Evolutionary conservation across 305 asterid genomes (phyloP).

Genomic region (Fraxinus latifolia): DNA sequence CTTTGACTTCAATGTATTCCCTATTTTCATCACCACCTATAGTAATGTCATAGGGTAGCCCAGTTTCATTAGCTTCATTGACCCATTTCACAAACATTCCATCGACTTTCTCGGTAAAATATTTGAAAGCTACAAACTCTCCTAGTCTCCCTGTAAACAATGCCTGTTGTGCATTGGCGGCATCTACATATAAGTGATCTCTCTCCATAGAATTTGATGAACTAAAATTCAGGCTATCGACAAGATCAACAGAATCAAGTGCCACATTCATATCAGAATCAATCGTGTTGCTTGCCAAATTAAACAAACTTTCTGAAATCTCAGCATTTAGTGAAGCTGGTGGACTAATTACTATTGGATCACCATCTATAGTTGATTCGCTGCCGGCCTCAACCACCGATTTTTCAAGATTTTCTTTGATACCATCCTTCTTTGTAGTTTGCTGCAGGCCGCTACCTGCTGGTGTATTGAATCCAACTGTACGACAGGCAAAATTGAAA

Average conservation of each 20-base stretch:
- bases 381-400: slow-evolving; percentile 27
- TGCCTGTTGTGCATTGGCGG: slow-evolving; percentile 48
- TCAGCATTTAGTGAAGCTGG: slow-evolving; percentile 27
- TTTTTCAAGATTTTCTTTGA: slow-evolving; percentile 19
- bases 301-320: slow-evolving; percentile 25
- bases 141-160: slow-evolving; percentile 73
- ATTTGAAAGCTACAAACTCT: slow-evolving; percentile 69
- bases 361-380: slow-evolving; percentile 29
- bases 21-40: slow-evolving; percentile 42
- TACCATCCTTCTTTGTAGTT: slow-evolving; percentile 11
- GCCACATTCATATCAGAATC: slow-evolving; percentile 25
- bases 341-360: slow-evolving; percentile 22
- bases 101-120: slow-evolving; percentile 42
- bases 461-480: slow-evolving; percentile 20
- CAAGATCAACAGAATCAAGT: slow-evolving; percentile 31
- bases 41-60: slow-evolving; percentile 81
- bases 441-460: slow-evolving; percentile 22
- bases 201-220: slow-evolving; percentile 34
- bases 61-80: slow-evolving; percentile 71
- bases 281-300: slow-evolving; percentile 22
- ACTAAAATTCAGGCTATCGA: slow-evolving; percentile 20
- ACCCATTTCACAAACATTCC: slow-evolving; percentile 62
- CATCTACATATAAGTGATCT: slow-evolving; percentile 28
- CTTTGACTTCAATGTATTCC: slow-evolving; percentile 85
- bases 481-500: slow-evolving; percentile 22